These are phyloP conservation scores for Lasiosphaeria ovina DNA, from an alignment of 495 filamentous ascomycete genomes.

Conservation along the genomic window DNA sequence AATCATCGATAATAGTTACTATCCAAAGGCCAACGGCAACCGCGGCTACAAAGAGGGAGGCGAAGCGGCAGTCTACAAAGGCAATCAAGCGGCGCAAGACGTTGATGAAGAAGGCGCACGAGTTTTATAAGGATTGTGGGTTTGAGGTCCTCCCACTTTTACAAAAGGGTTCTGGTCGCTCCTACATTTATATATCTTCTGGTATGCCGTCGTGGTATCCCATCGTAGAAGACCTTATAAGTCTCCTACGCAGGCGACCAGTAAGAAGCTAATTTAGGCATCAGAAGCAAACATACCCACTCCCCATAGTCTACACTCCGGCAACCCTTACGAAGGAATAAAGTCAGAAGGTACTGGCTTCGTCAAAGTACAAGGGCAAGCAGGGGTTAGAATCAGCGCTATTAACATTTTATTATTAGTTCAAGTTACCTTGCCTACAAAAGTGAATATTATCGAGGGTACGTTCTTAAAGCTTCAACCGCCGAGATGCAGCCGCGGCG, in stretches of 20 bases:
- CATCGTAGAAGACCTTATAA: slow-evolving; percentile 1
- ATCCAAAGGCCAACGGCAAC: slow-evolving; percentile 3
- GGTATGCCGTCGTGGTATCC: background rate
- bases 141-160: slow-evolving; percentile 4
- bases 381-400: background rate
- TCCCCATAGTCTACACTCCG: background rate
- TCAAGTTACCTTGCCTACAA: too few relatives aligned
- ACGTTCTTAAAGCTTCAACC: too few relatives aligned
- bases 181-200: background rate
- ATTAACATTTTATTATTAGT: background rate
- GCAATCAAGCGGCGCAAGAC: slow-evolving; percentile 4
- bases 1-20: slow-evolving; percentile 2
- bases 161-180: slow-evolving; percentile 1
- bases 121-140: slow-evolving; percentile 2
- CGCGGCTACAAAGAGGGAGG: background rate
- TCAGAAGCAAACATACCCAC: slow-evolving; percentile 1
- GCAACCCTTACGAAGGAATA: slow-evolving; percentile 2
- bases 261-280: background rate
- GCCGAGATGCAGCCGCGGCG: too few relatives aligned
- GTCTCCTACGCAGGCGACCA: slow-evolving; percentile 1
- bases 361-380: too few relatives aligned
- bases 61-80: slow-evolving; percentile 1
- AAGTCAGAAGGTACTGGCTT: background rate
- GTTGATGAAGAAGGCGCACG: slow-evolving; percentile 1
- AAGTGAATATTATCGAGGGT: too few relatives aligned